A percentile compares a stretch with the other conserved stretches of the same genome.
Evolutionary conservation across 2,329 filamentous ascomycete species (phyloP).

Genomic region (Fusarium tanahbumbuense): DNA sequence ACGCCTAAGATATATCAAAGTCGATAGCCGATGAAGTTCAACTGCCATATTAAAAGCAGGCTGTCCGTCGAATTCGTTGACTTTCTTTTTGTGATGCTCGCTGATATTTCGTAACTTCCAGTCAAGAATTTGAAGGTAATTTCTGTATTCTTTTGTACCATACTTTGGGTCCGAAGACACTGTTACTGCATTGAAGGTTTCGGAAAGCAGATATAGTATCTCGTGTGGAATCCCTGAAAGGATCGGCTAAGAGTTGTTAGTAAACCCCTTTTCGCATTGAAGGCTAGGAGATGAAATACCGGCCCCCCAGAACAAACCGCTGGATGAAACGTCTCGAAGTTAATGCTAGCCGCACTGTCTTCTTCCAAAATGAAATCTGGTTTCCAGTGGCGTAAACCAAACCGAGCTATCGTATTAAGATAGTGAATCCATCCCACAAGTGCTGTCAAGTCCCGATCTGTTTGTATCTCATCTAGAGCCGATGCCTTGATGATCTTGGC

Average conservation of each 20-base stretch:
- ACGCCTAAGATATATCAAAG: conserved; percentile 49
- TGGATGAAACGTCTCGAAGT: conserved; percentile 10
- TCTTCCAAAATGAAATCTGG: background rate
- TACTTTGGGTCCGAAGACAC: background rate
- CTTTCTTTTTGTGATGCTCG: rapidly evolving
- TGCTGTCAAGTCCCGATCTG: background rate
- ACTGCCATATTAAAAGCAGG: background rate
- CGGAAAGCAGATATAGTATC: conserved; percentile 28
- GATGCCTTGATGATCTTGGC: conserved; percentile 28
- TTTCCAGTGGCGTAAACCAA: conserved; percentile 38
- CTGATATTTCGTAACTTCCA: background rate
- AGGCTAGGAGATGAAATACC: background rate
- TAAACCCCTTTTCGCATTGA: background rate
- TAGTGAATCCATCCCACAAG: conserved; percentile 39
- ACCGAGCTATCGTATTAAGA: conserved; percentile 22
- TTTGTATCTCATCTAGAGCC: conserved; percentile 4
- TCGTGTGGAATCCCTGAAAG: conserved; percentile 4
- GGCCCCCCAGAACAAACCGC: conserved; percentile 14
- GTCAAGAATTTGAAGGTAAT: conserved; percentile 14
- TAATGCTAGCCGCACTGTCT: background rate
- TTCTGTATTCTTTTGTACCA: background rate
- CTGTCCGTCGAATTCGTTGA: rapidly evolving
- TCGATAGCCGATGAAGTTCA: conserved; percentile 46
- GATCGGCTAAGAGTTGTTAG: background rate
- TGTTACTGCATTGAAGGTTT: conserved; percentile 20